These are phyloP conservation scores for Russula griseocarnosa DNA, from an alignment of 768 basidiomycete genomes.

Conservation along the genomic window DNA sequence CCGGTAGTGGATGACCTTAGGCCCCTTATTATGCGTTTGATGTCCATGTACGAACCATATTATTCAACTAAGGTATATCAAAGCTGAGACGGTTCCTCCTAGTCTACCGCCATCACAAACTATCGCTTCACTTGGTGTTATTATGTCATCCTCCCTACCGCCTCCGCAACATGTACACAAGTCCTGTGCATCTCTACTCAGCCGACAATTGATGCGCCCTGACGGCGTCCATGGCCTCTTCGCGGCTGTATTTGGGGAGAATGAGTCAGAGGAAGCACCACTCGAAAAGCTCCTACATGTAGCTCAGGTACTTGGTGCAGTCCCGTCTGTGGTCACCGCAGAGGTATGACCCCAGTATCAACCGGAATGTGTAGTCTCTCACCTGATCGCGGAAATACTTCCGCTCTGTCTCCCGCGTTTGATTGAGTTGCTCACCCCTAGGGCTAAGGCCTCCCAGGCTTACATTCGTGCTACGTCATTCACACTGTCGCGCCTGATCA, in stretches of 20 bases:
- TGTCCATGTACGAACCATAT: conserved; percentile 53
- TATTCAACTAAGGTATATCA: background rate
- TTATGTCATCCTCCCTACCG: conserved; percentile 43
- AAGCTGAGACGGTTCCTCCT: conserved; percentile 20
- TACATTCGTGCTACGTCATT: conserved; percentile 65
- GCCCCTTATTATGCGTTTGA: conserved; percentile 50
- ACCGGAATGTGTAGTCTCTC: background rate
- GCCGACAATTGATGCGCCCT: conserved; percentile 64
- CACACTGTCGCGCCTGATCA: conserved; percentile 61
- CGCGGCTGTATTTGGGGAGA: conserved; percentile 64
- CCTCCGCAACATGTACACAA: conserved; percentile 51
- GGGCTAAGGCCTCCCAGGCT: conserved; percentile 37
- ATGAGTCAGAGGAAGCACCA: conserved; percentile 51
- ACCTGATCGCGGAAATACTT: conserved; percentile 55
- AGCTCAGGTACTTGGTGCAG: conserved; percentile 55
- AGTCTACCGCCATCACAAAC: conserved; percentile 65
- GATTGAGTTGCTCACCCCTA: conserved; percentile 45
- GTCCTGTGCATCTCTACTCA: conserved; percentile 59
- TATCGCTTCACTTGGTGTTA: conserved; percentile 58
- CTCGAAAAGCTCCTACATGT: conserved; percentile 73
- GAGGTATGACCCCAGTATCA: conserved; percentile 43
- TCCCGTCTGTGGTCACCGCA: conserved; percentile 52
- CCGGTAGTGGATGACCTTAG: conserved; percentile 47
- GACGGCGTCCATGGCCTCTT: conserved; percentile 69
- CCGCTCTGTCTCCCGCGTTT: conserved; percentile 50